Evolutionary conservation across 805 yeast genomes (phyloP).

Genomic region (Yamadazyma philogaea): DNA sequence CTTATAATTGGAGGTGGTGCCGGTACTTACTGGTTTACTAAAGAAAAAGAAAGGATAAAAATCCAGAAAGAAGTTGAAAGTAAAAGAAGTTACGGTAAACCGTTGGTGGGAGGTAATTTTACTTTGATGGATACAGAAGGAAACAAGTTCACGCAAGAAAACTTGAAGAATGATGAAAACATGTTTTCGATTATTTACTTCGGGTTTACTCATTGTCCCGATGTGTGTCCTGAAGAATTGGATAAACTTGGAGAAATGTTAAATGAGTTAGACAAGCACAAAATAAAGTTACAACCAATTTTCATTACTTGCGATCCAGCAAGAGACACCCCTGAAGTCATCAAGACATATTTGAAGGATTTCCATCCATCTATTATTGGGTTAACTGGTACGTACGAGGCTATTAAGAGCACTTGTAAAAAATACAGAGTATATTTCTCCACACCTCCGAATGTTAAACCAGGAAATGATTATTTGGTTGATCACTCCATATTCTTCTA

Average conservation of each 20-base stretch:
- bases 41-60: slow-evolving; percentile 73
- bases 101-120: slow-evolving; percentile 90
- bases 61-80: slow-evolving; percentile 77
- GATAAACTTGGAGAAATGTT: slow-evolving; percentile 82
- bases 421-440: slow-evolving; percentile 92
- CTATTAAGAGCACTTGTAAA: slow-evolving; percentile 81
- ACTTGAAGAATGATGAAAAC: slow-evolving; percentile 46
- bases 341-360: slow-evolving; percentile 78
- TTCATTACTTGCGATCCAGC: slow-evolving; percentile 98
- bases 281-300: slow-evolving; percentile 71
- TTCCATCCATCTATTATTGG: slow-evolving; percentile 91
- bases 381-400: slow-evolving; percentile 85
- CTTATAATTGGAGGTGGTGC: slow-evolving; percentile 70
- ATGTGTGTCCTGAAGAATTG: slow-evolving; percentile 96
- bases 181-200: slow-evolving; percentile 85
- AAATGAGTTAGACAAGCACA: slow-evolving; percentile 50
- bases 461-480: slow-evolving; percentile 94
- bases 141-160: slow-evolving; percentile 68
- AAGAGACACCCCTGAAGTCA: slow-evolving; percentile 82
- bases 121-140: slow-evolving; percentile 68
- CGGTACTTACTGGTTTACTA: slow-evolving; percentile 65
- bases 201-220: slow-evolving; percentile 98
- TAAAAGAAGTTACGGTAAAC: slow-evolving; percentile 87
- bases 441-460: slow-evolving; percentile 91
- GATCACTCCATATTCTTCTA: slow-evolving; percentile 98